These are phyloP conservation scores for Ophiostoma quercus DNA, from an alignment of 2,329 filamentous ascomycete species.

Conservation along the genomic window DNA sequence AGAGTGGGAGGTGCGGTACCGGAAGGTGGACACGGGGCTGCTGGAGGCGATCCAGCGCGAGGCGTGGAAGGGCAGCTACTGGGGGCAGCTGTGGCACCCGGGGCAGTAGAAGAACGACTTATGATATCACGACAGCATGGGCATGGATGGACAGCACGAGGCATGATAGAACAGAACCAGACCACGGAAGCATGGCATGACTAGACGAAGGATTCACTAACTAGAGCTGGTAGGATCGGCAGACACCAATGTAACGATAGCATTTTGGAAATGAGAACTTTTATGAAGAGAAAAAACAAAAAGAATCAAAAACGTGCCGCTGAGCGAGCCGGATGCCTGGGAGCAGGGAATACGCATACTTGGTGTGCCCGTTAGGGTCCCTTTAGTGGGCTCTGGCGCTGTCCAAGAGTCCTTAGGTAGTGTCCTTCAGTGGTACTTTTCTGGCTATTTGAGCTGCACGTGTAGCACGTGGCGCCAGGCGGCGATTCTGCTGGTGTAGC, in stretches of 20 bases:
- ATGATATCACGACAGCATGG: background rate
- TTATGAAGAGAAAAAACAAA: background rate
- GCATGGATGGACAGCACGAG: no score
- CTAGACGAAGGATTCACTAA: background rate
- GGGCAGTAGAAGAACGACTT: background rate
- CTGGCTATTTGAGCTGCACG: background rate
- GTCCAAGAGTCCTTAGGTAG: no score
- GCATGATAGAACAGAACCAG: no score
- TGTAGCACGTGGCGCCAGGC: slow-evolving; percentile 1
- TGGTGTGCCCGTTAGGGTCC: background rate
- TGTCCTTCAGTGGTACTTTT: no score
- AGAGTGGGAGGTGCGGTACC: slow-evolving; percentile 47
- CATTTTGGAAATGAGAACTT: background rate
- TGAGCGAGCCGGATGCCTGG: background rate
- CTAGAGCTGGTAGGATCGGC: background rate
- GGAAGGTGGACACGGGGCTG: slow-evolving; percentile 43
- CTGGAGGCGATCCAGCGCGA: slow-evolving; percentile 27
- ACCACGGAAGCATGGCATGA: background rate
- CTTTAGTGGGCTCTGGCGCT: background rate
- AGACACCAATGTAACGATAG: background rate
- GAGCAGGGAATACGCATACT: background rate
- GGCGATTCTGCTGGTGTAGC: slow-evolving; percentile 4
- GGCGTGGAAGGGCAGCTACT: background rate
- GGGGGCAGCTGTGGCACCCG: background rate
- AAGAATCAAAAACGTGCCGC: background rate